Evolutionary conservation across 148 eudicot genomes (phyloP), one percentile per base, ranked within the genome.

Genomic region (Cornus suecica): DNA sequence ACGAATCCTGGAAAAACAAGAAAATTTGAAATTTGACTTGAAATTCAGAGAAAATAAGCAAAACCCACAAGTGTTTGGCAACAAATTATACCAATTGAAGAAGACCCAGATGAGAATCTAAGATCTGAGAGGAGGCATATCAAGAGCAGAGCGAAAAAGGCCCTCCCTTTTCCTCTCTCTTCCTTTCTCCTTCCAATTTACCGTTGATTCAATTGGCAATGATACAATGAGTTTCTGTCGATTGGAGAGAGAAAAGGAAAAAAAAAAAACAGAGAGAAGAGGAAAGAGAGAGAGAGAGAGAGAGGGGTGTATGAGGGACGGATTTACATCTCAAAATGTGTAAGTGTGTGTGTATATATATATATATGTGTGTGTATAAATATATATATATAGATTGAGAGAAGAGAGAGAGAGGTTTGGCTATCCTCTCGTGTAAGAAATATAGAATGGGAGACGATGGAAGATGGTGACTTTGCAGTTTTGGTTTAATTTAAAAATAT

Each of bases 61-160:
- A 25, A 65, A 81, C 15, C 32, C 30, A 72, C 72, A 80, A 76
- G 37, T 69, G 23, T 48, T 8, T 37, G 45, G 25, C 37, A 28
- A 28, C 27, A 23, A 65, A 65, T 34, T 54, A 42, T 4, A 86
- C 83, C 79, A 74, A 79, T 65, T 25, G 77, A 73, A 34, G 72
- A 80, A 68, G 54, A 67, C 66, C 73, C 74, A 58, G 83, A 75
- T 61, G 74, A 77, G 72, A 76, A 73, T 74, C 76, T 73, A 88
- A 86, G 91, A 92, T 90, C 91, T 85, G 86, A 86, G 89, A 90
- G 91, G 87, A 78, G 88, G 86, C 88, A 81, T 81, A 81, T 81
- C 80, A 82, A 72, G 78, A 82, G 79, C 71, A 78, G 86, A 88
- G 85, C 84, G 88, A 83, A 79, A 82, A 73, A 75, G 86, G 84